These are phyloP conservation scores for Hymenoscyphus fructigenus DNA, from an alignment of 2,329 filamentous ascomycete species.

Conservation along the genomic window DNA sequence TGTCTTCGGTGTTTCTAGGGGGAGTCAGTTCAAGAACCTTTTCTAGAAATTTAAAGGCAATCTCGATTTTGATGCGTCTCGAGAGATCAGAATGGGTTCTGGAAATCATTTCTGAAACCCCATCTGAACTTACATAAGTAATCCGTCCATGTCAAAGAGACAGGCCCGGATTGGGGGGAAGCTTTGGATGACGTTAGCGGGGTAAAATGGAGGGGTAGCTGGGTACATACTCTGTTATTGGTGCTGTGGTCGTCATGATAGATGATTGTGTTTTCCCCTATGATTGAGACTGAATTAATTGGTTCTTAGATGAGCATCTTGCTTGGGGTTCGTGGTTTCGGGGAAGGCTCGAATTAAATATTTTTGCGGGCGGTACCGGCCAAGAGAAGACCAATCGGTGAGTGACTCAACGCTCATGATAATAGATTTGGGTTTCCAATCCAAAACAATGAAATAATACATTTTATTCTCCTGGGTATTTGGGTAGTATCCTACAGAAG, in stretches of 20 bases:
- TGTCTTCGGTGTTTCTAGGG: constrained; percentile 72
- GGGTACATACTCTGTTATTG: constrained; percentile 23
- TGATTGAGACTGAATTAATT: not conserved
- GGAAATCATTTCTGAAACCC: not conserved
- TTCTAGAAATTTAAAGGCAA: too few species aligned
- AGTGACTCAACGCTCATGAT: not conserved
- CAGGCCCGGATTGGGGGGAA: constrained; percentile 82
- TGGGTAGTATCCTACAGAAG: too few species aligned
- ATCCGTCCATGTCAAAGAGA: constrained; percentile 98
- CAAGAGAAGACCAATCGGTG: not conserved
- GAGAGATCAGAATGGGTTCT: not conserved
- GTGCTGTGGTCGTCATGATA: constrained; percentile 17
- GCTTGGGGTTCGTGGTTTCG: not conserved
- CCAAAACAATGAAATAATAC: not conserved
- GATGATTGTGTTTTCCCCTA: not conserved
- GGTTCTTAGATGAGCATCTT: not conserved
- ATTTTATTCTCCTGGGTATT: too few species aligned
- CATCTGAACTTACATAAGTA: constrained; percentile 63
- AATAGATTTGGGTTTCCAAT: not conserved
- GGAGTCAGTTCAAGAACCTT: not conserved
- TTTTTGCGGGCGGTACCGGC: not conserved
- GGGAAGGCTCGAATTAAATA: not conserved
- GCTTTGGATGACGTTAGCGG: constrained; percentile 42
- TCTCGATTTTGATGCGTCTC: too few species aligned
- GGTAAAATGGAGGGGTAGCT: not conserved